Conservation (phyloP, 1,284 basidiomycete species). For the Cutaneotrichosporon curvatum region DNA sequence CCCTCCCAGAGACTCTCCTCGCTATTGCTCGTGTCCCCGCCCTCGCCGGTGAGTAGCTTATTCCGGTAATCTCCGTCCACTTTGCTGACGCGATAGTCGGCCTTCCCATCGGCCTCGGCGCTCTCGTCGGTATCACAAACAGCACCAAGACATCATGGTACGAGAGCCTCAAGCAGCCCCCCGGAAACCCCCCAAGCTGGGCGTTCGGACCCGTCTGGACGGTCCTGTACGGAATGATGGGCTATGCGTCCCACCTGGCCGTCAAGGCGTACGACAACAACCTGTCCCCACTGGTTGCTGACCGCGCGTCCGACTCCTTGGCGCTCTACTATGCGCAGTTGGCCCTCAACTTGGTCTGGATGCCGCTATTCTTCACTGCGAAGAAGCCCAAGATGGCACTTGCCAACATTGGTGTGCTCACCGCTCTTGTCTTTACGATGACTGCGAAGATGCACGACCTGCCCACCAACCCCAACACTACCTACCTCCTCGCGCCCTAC, state of each 20-base stretch:
- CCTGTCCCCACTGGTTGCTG: background rate
- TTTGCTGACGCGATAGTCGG: slow-evolving; percentile 45
- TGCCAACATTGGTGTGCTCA: slow-evolving; percentile 21
- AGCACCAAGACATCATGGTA: slow-evolving; percentile 12
- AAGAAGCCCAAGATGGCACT: slow-evolving; percentile 7
- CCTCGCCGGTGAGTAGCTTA: slow-evolving; percentile 46
- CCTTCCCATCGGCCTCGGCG: slow-evolving; percentile 56
- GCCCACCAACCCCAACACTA: slow-evolving; percentile 51
- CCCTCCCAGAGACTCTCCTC: slow-evolving; percentile 50
- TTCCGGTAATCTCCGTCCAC: background rate
- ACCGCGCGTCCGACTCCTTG: background rate
- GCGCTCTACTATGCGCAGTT: slow-evolving; percentile 11
- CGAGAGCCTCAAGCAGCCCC: slow-evolving; percentile 10
- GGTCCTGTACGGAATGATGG: slow-evolving; percentile 51
- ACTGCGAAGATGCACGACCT: slow-evolving; percentile 52
- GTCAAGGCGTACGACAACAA: slow-evolving; percentile 52
- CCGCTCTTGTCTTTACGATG: slow-evolving; percentile 58
- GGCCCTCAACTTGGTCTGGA: slow-evolving; percentile 8
- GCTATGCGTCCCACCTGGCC: slow-evolving; percentile 64
- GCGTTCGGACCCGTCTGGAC: slow-evolving; percentile 13
- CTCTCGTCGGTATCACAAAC: slow-evolving; percentile 51
- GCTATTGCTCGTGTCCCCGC: slow-evolving; percentile 56
- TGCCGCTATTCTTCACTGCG: slow-evolving; percentile 9
- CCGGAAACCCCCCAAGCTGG: slow-evolving; percentile 8
- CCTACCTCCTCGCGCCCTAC: slow-evolving; percentile 57